phyloP scores from a whole-genome alignment of 2,329 filamentous ascomycete genomes.

The Ceratocystis destructans region DNA sequence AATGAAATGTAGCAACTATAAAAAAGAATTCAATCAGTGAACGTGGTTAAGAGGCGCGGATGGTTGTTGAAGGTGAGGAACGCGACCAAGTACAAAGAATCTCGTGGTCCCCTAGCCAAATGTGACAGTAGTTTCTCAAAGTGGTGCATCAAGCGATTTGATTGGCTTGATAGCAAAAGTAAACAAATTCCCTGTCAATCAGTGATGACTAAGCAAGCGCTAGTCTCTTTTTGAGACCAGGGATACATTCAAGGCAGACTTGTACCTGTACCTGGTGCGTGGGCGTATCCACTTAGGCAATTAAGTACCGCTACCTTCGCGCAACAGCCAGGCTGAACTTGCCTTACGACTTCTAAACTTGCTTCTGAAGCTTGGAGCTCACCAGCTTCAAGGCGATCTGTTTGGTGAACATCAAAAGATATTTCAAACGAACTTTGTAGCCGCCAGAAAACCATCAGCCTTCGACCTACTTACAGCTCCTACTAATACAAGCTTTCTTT shows the following conservation, averaged over 20 bases:
- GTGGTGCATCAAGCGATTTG: conserved; percentile 10
- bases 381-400: conserved; percentile 16
- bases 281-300: neutral
- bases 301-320: neutral
- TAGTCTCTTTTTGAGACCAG: neutral
- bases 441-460: neutral
- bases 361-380: conserved; percentile 9
- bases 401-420: conserved; percentile 15
- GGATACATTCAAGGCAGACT: neutral
- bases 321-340: conserved; percentile 16
- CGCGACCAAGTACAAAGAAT: neutral
- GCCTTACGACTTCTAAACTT: conserved; percentile 17
- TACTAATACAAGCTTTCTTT: neutral
- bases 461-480: neutral
- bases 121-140: conserved; percentile 13
- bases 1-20: neutral
- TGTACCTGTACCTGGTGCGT: neutral
- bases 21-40: neutral
- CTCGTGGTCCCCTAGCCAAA: neutral
- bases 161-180: conserved; percentile 15
- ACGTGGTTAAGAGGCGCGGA: neutral
- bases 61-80: neutral
- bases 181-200: conserved; percentile 10
- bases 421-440: neutral
- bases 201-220: neutral